phyloP scores from a whole-genome alignment of 1,139 yeast species.

The Geotrichum fermentans region DNA sequence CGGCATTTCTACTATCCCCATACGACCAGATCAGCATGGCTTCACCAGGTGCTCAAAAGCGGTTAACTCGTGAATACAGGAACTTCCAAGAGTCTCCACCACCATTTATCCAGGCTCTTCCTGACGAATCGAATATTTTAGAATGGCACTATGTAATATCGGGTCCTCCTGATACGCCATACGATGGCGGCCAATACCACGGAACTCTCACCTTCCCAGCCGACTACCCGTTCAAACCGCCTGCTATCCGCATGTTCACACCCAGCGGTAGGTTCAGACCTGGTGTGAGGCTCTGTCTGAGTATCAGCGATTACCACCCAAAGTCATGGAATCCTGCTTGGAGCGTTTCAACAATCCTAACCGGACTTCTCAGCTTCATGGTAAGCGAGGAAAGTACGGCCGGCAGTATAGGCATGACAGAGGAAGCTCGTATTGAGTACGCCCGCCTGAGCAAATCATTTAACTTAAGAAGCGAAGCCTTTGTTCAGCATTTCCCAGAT shows the following conservation, averaged over 20 bases:
- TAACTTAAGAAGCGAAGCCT: conserved; percentile 7
- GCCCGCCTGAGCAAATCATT: conserved; percentile 10
- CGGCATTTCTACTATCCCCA: too few species aligned
- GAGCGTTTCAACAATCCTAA: conserved; percentile 82
- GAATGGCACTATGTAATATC: conserved; percentile 75
- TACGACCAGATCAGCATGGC: too few species aligned
- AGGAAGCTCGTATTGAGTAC: conserved; percentile 6
- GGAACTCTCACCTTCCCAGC: conserved; percentile 79
- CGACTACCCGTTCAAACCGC: conserved; percentile 91
- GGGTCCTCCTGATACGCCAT: conserved; percentile 87
- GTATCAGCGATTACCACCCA: conserved; percentile 91
- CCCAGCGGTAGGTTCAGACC: conserved; percentile 72
- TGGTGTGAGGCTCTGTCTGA: conserved; percentile 73
- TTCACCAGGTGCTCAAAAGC: background rate
- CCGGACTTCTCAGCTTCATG: conserved; percentile 84
- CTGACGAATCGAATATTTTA: conserved; percentile 70
- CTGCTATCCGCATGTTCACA: conserved; percentile 82
- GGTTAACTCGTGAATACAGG: conserved; percentile 72
- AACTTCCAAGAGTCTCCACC: conserved; percentile 69
- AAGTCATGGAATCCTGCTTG: conserved; percentile 95
- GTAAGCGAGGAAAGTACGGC: conserved; percentile 30
- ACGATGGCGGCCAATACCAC: conserved; percentile 81
- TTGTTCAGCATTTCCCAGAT: conserved; percentile 14
- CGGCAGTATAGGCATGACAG: conserved; percentile 12
- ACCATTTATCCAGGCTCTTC: conserved; percentile 76